Evolutionary conservation across 2,329 filamentous ascomycete species (phyloP).

Genomic region (Colletotrichum sp.): DNA sequence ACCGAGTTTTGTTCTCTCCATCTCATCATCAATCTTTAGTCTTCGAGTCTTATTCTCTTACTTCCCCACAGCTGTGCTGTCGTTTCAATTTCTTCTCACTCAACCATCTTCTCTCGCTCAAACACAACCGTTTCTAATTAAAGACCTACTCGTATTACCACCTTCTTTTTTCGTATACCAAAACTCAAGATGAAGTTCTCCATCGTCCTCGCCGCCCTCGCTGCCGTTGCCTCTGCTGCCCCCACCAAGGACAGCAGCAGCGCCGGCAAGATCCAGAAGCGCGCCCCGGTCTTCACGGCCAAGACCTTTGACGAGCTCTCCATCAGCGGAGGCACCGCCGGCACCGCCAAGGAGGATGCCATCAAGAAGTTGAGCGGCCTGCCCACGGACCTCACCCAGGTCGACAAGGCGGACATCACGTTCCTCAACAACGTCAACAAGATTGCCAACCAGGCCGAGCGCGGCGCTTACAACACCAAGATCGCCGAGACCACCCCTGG

Average conservation of each 20-base stretch:
- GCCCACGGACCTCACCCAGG: conserved; percentile 43
- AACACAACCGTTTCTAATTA: not conserved
- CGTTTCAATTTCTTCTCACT: not conserved
- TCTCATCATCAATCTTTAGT: conserved; percentile 3
- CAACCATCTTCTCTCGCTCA: not conserved
- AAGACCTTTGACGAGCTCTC: conserved; percentile 48
- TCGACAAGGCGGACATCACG: conserved; percentile 49
- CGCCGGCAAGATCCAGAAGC: conserved; percentile 22
- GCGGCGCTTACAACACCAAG: conserved; percentile 56
- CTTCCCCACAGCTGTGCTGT: conserved; percentile 15
- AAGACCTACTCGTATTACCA: conserved; percentile 11
- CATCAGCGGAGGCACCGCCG: conserved; percentile 49
- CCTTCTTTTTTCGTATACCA: not conserved
- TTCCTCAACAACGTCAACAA: conserved; percentile 54
- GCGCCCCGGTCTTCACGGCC: conserved; percentile 32
- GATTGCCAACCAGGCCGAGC: conserved; percentile 58
- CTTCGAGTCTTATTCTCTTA: not conserved
- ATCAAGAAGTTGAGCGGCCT: conserved; percentile 40
- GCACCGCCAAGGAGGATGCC: conserved; percentile 48
- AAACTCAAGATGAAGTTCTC: conserved; percentile 37
- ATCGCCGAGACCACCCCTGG: conserved; percentile 49
- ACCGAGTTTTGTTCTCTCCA: not conserved
- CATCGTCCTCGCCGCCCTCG: conserved; percentile 28
- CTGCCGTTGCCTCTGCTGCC: conserved; percentile 29
- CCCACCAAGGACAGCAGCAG: conserved; percentile 10